These are phyloP conservation scores for Dalechampia spathulata DNA, from an alignment of 441 rosid species.

Conservation along the genomic window DNA sequence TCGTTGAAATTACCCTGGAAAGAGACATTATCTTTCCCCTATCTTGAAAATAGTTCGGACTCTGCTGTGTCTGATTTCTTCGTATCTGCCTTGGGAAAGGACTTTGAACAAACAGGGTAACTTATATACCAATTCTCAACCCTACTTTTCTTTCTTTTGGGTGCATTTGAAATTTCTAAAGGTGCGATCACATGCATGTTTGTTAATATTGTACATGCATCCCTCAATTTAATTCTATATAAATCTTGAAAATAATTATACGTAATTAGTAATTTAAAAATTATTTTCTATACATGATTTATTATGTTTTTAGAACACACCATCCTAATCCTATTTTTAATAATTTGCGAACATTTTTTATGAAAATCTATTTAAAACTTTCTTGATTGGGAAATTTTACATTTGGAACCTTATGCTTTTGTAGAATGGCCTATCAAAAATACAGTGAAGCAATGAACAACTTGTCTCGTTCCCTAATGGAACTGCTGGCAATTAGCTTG, in stretches of 20 bases:
- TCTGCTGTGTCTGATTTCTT: conserved; percentile 25
- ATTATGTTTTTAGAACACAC: too few relatives aligned
- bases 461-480: conserved; percentile 75
- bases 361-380: too few relatives aligned
- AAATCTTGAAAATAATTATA: too few relatives aligned
- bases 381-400: too few relatives aligned
- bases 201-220: too few relatives aligned
- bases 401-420: not conserved
- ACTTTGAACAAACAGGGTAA: conserved; percentile 65
- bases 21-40: conserved; percentile 78
- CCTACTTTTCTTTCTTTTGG: not conserved
- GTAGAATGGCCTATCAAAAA: conserved; percentile 68
- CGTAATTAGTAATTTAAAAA: too few relatives aligned
- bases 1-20: conserved; percentile 91
- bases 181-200: too few relatives aligned
- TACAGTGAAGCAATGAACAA: conserved; percentile 68
- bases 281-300: too few relatives aligned
- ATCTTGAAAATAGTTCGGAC: conserved; percentile 27
- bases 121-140: not conserved
- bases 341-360: too few relatives aligned
- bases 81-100: conserved; percentile 53
- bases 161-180: too few relatives aligned
- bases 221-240: too few relatives aligned
- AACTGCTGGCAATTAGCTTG: conserved; percentile 68
- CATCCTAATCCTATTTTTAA: too few relatives aligned